These are phyloP conservation scores for Talinum fruticosum DNA, from an alignment of 148 eudicot species.

Conservation along the genomic window DNA sequence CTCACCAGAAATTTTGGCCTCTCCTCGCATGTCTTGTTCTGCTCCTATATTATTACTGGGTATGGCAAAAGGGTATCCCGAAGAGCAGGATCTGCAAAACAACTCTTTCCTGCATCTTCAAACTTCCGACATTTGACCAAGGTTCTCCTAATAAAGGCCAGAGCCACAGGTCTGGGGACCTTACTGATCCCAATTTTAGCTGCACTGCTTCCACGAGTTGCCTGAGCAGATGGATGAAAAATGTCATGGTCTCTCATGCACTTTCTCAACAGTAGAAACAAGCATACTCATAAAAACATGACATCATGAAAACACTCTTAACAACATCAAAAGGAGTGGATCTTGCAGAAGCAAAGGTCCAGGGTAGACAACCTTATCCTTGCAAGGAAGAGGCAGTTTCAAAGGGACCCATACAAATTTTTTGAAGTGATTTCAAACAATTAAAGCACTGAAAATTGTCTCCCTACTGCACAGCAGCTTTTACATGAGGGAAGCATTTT, in stretches of 20 bases:
- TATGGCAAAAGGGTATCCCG: slow-evolving; percentile 58
- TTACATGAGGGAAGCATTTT: not conserved
- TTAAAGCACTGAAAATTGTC: no score
- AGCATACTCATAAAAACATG: not conserved
- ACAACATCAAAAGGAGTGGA: not conserved
- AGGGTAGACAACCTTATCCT: no score
- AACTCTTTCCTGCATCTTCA: slow-evolving; percentile 67
- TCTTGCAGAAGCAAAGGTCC: no score
- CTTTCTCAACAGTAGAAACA: not conserved
- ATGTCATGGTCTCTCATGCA: slow-evolving; percentile 4
- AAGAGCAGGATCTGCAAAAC: slow-evolving; percentile 71
- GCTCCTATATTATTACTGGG: slow-evolving; percentile 42
- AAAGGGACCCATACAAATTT: no score
- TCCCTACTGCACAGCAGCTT: no score
- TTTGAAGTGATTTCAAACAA: no score
- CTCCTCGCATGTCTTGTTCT: slow-evolving; percentile 24
- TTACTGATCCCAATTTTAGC: slow-evolving; percentile 57
- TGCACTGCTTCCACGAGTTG: slow-evolving; percentile 71
- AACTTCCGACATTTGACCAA: slow-evolving; percentile 64
- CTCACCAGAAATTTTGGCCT: slow-evolving; percentile 39
- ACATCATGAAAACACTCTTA: not conserved
- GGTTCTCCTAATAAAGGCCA: slow-evolving; percentile 77
- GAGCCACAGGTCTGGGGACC: slow-evolving; percentile 74
- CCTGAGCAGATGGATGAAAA: slow-evolving; percentile 40
- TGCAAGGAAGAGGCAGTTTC: no score